phyloP scores from a whole-genome alignment of 2,329 filamentous ascomycete genomes.

The Knufia fluminis region DNA sequence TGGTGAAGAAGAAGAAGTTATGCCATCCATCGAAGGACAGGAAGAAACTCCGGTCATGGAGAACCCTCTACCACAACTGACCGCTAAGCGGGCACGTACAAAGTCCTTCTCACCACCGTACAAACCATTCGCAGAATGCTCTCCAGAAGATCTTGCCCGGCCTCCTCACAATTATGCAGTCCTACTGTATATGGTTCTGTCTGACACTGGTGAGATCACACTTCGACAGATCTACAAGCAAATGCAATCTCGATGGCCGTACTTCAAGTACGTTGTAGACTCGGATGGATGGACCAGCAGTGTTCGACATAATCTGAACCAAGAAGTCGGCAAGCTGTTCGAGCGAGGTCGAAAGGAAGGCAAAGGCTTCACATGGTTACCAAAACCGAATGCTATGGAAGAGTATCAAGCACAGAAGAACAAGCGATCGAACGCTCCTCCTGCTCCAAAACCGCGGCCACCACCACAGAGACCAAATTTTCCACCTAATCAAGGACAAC shows the following conservation, averaged over 20 bases:
- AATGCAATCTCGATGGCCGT: slow-evolving; percentile 54
- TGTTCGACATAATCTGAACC: slow-evolving; percentile 55
- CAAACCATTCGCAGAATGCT: slow-evolving; percentile 49
- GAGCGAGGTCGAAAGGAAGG: slow-evolving; percentile 52
- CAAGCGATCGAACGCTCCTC: slow-evolving; percentile 15
- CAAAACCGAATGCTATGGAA: slow-evolving; percentile 37
- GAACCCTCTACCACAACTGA: slow-evolving; percentile 14
- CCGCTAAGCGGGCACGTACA: slow-evolving; percentile 32
- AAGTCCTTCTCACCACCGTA: slow-evolving; percentile 55
- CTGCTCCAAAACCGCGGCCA: slow-evolving; percentile 21
- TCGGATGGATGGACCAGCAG: slow-evolving; percentile 59
- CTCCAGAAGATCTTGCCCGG: slow-evolving; percentile 53
- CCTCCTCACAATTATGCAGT: slow-evolving; percentile 55
- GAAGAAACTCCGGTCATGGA: slow-evolving; percentile 10
- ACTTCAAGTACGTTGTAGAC: slow-evolving; percentile 52
- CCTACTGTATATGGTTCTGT: slow-evolving; percentile 54
- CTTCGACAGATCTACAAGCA: slow-evolving; percentile 58
- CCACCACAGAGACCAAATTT: slow-evolving; percentile 7
- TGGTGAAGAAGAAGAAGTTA: slow-evolving; percentile 33
- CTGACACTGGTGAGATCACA: slow-evolving; percentile 46
- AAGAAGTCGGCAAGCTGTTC: slow-evolving; percentile 46
- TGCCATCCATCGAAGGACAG: slow-evolving; percentile 34
- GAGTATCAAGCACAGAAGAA: slow-evolving; percentile 13
- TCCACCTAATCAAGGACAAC: slow-evolving; percentile 6
- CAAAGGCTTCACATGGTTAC: slow-evolving; percentile 56